Percentiles rank a stretch among this genome's conserved stretches.
These are phyloP conservation scores for Solanum gandarillasii DNA, from an alignment of 257 asterid species.

Conservation along the genomic window DNA sequence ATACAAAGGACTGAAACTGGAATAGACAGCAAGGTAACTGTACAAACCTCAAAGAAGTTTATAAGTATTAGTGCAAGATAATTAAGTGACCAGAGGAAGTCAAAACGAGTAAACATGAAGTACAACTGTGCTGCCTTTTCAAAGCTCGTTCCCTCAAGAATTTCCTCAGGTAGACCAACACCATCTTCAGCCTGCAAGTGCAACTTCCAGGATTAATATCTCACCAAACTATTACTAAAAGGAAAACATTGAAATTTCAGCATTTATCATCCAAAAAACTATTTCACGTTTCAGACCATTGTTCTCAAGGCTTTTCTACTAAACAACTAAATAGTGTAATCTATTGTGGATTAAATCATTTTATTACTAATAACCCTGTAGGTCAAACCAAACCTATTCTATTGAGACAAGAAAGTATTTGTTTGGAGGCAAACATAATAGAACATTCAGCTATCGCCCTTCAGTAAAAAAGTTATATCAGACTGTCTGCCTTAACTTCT, in stretches of 20 bases:
- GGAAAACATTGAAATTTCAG: neutral
- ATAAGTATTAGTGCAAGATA: constrained; percentile 71
- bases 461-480: neutral
- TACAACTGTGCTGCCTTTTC: constrained; percentile 55
- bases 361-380: neutral
- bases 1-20: neutral
- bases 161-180: constrained; percentile 89
- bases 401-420: neutral
- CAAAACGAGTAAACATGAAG: constrained; percentile 66
- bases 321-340: neutral
- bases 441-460: neutral
- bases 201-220: neutral
- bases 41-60: constrained; percentile 69
- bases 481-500: neutral
- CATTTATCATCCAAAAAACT: neutral
- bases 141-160: constrained; percentile 75
- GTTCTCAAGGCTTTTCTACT: neutral
- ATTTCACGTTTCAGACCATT: neutral
- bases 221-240: neutral
- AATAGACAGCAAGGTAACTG: constrained; percentile 4
- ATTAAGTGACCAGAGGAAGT: constrained; percentile 81
- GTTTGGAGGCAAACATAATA: neutral
- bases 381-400: neutral
- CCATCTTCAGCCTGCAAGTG: constrained; percentile 95
- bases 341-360: neutral